Evolutionary conservation across 352 stramenopile genomes (phyloP), one percentile per base, ranked within the genome.

Genomic region (Chrysophaeum taylorii): DNA sequence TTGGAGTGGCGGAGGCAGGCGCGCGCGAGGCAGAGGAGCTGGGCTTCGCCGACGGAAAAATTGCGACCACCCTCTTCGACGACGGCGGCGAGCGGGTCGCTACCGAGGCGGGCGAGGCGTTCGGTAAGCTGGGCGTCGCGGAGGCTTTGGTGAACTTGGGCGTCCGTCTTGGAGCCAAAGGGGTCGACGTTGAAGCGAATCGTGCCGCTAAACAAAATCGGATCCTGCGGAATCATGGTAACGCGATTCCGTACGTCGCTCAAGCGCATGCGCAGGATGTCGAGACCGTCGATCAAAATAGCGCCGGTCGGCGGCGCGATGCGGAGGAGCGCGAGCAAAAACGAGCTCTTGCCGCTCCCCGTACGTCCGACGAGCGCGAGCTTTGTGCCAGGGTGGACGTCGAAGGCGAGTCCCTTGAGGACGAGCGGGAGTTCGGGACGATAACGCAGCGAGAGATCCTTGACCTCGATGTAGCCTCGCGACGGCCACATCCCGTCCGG

Each of bases 141-240:
- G 33, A 66, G 57, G 1, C 33, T 36, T 1, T 45, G 23, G 18
- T 14, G 35, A 25, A 66, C 14, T 0, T 25, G 12, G 18, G 1
- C 57, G 57, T 66, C 57, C 15, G 5, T 14, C 14, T 27, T 1
- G 1, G 57, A 18, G 1, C 1, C n/a, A n/a, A 93, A 96, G n/a
- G 93, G 92, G 75, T 98, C 89, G 21, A 98, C 74, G 77, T 97
- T 96, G 41, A 80, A 87, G 25, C 90, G 82, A 39, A 97, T 80
- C 0, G 83, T 90, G 23, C 93, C 92, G 9, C 84, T 89, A 77
- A 97, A 98, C 42, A 97, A 74, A 1, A 97, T 88, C 21, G 94
- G 92, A 68, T 97, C 90, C 77, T 93, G 84, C 1, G 93, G 93
- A 37, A 98, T 97, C 57, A 98, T 93, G 27, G 91, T 82, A 31